A percentile compares a stretch with the other conserved stretches of the same genome.
Evolutionary conservation across 345 rosid genomes (phyloP).

Genomic region (Pistacia integerrima): DNA sequence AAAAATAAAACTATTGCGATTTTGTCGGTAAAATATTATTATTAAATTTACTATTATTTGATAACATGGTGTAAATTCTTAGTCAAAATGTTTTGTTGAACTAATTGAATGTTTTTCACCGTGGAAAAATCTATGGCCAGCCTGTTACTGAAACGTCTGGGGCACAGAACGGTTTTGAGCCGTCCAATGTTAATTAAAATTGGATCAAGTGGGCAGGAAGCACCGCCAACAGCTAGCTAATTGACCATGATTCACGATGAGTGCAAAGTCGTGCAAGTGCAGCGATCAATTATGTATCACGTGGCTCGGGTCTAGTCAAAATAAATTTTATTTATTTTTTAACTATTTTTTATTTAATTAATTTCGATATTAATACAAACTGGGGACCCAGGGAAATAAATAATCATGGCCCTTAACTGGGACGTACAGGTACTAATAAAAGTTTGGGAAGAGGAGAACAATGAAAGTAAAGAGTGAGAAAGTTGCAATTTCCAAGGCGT

Average conservation of each 20-base stretch:
- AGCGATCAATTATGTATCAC: conserved; percentile 8
- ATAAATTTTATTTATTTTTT: conserved; percentile 11
- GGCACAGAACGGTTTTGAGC: background rate
- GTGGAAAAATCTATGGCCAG: background rate
- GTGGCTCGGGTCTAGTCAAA: background rate
- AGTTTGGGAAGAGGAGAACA: background rate
- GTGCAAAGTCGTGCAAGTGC: background rate
- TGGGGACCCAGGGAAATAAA: no score
- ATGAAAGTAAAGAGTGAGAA: background rate
- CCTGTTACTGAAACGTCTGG: no score
- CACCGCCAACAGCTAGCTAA: no score
- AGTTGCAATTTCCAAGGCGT: conserved; percentile 32
- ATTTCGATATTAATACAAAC: no score
- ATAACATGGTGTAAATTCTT: no score
- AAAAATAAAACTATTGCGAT: no score
- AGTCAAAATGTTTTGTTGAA: no score
- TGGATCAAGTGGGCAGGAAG: no score
- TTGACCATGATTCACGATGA: background rate
- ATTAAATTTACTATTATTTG: no score
- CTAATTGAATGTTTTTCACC: background rate
- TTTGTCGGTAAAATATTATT: background rate
- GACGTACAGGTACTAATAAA: no score
- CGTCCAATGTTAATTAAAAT: background rate
- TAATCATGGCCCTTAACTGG: no score
- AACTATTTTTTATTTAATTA: no score